Evolutionary conservation across 208 protist genomes (phyloP).

Genomic region (Acanthamoeba castellanii): DNA sequence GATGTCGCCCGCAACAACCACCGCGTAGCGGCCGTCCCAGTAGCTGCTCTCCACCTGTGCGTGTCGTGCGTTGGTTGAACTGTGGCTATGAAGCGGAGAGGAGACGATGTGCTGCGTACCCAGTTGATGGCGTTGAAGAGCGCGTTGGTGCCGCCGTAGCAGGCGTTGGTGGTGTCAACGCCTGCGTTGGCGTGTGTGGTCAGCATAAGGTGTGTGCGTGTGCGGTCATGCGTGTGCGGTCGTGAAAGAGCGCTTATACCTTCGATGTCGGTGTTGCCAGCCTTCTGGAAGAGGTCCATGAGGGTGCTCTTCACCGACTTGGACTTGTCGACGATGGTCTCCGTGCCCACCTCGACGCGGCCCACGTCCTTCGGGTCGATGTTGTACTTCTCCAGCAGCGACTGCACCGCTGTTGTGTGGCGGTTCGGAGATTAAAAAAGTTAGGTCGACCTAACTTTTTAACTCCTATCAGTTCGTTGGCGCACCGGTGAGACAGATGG

Average conservation of each 20-base stretch:
- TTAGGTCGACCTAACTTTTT: not conserved
- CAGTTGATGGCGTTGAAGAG: constrained; percentile 93
- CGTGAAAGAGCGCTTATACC: constrained; percentile 36
- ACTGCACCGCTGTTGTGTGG: constrained; percentile 78
- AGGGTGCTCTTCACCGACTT: constrained; percentile 94
- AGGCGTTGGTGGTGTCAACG: constrained; percentile 93
- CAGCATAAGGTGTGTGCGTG: not conserved
- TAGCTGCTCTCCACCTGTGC: constrained; percentile 48
- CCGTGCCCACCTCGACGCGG: constrained; percentile 94
- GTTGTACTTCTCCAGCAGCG: constrained; percentile 90
- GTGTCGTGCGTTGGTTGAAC: no score
- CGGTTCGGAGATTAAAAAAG: not conserved
- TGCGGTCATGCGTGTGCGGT: not conserved
- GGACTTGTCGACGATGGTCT: constrained; percentile 94
- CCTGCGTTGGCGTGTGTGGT: constrained; percentile 84
- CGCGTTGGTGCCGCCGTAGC: constrained; percentile 94
- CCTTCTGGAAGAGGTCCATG: constrained; percentile 90
- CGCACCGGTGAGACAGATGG: constrained; percentile 89
- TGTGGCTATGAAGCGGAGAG: not conserved
- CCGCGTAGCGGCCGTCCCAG: constrained; percentile 92
- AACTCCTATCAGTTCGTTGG: not conserved
- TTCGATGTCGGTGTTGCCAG: constrained; percentile 86
- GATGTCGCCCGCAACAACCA: constrained; percentile 94
- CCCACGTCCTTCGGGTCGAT: constrained; percentile 89
- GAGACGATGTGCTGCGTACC: constrained; percentile 86